phyloP scores from a whole-genome alignment of 2,329 filamentous ascomycete genomes.

The Podosphaera aphanis region DNA sequence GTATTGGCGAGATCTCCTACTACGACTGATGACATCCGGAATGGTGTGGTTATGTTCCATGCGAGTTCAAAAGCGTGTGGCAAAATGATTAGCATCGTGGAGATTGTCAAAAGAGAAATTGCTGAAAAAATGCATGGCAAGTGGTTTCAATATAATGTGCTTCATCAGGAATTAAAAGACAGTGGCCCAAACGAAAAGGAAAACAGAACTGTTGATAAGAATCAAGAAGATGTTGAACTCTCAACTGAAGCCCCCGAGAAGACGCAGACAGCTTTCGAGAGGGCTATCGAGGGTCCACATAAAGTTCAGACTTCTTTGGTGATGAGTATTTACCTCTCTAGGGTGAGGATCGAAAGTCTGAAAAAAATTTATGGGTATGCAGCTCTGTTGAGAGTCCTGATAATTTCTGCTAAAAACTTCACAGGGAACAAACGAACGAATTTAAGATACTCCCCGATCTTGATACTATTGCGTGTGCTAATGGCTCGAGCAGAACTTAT shows the following conservation, averaged over 20 bases:
- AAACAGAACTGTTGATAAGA: neutral
- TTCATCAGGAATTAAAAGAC: constrained; percentile 15
- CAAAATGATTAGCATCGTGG: constrained; percentile 45
- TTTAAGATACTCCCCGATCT: neutral
- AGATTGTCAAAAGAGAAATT: constrained; percentile 38
- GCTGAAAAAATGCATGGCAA: constrained; percentile 19
- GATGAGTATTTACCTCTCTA: constrained; percentile 36
- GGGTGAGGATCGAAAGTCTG: constrained; percentile 29
- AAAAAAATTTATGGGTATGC: constrained; percentile 19
- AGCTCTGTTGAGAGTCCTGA: neutral
- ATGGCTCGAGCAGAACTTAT: no score
- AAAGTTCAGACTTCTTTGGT: constrained; percentile 25
- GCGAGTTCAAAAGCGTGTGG: constrained; percentile 21
- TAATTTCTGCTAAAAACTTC: constrained; percentile 1
- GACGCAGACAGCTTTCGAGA: constrained; percentile 32
- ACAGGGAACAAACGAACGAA: constrained; percentile 17
- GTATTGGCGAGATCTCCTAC: constrained; percentile 10
- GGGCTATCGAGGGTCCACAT: constrained; percentile 25
- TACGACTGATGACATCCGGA: constrained; percentile 11
- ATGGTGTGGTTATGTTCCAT: constrained; percentile 18
- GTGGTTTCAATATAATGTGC: constrained; percentile 19
- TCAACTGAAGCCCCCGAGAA: constrained; percentile 28
- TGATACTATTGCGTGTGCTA: no score
- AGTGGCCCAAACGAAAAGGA: constrained; percentile 11
- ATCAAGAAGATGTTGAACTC: neutral